Evolutionary conservation across 768 basidiomycete species (phyloP).

Genomic region (Leccinum fibrillosum): DNA sequence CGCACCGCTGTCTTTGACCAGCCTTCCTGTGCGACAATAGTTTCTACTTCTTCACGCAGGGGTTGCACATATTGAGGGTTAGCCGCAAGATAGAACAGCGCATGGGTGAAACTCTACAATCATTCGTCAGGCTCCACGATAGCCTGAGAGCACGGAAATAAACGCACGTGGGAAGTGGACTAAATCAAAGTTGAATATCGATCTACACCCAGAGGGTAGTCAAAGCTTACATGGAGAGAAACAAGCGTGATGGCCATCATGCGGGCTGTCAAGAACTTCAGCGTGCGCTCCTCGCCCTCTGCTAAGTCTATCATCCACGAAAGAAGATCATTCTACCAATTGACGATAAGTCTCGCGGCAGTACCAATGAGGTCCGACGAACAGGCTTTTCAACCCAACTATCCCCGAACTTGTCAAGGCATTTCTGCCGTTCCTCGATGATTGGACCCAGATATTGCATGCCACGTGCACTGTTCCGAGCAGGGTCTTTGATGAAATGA

Average conservation of each 20-base stretch:
- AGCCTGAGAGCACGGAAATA: neutral
- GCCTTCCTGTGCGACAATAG: neutral
- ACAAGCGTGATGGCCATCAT: neutral
- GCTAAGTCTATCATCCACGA: neutral
- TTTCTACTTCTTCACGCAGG: neutral
- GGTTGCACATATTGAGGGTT: neutral
- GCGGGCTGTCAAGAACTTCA: neutral
- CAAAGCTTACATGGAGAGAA: conserved; percentile 12
- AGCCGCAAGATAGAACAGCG: neutral
- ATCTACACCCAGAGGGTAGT: neutral
- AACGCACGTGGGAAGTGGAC: neutral
- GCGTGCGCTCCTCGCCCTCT: neutral
- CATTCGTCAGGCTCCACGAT: neutral
- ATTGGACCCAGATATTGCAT: conserved; percentile 1
- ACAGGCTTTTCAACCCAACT: neutral
- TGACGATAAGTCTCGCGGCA: neutral
- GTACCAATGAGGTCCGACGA: neutral
- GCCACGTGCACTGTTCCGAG: neutral
- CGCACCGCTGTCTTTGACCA: neutral
- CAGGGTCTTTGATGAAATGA: neutral
- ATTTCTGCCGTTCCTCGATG: neutral
- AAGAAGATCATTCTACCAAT: neutral
- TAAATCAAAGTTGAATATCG: neutral
- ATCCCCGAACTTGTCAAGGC: neutral
- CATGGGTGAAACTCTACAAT: neutral